Conservation (phyloP, 495 filamentous ascomycete genomes). For the Aspergillus nanangensis region DNA sequence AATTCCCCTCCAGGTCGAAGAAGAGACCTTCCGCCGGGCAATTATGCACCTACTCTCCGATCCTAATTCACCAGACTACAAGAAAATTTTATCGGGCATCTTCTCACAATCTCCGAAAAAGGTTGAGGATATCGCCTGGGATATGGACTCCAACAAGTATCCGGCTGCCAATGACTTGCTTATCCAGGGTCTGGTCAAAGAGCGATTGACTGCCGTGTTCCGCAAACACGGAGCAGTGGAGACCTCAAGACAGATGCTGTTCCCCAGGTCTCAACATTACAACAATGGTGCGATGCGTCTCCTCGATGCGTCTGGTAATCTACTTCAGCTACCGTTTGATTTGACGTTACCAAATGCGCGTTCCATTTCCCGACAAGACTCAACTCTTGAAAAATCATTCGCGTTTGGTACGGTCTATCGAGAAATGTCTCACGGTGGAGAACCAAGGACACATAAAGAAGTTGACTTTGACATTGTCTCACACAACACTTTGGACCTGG, state of each 20-base stretch:
- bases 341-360: conserved; percentile 86
- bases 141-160: conserved; percentile 55
- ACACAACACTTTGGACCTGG: conserved; percentile 71
- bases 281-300: conserved; percentile 67
- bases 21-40: conserved; percentile 79
- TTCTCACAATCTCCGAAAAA: conserved; percentile 71
- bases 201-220: conserved; percentile 73
- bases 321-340: conserved; percentile 89
- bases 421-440: conserved; percentile 67
- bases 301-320: conserved; percentile 74
- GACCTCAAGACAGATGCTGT: conserved; percentile 63
- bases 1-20: conserved; percentile 85
- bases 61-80: conserved; percentile 80
- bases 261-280: conserved; percentile 80
- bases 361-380: conserved; percentile 67
- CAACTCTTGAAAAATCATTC: conserved; percentile 70
- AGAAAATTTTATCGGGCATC: conserved; percentile 78
- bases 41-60: conserved; percentile 73
- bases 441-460: conserved; percentile 79
- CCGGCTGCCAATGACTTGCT: conserved; percentile 61
- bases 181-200: conserved; percentile 69
- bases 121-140: conserved; percentile 84
- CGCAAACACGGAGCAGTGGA: conserved; percentile 91
- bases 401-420: conserved; percentile 88
- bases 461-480: conserved; percentile 95